Percentiles rank a stretch among this genome's conserved stretches.
These are phyloP conservation scores for Saccharomyces hybrid DNA, from an alignment of 1,139 yeast genomes.

Conservation along the genomic window DNA sequence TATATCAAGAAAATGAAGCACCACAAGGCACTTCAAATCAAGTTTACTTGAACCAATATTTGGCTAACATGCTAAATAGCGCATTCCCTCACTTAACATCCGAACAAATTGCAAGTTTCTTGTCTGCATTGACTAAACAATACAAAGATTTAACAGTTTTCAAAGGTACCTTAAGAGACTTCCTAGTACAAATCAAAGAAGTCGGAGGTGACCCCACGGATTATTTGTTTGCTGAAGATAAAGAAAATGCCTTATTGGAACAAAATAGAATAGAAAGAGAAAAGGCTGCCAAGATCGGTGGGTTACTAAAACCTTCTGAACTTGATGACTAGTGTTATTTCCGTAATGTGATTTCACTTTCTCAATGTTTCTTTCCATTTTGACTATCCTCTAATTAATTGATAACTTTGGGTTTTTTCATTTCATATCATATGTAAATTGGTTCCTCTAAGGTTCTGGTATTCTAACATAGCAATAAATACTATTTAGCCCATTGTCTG, in stretches of 20 bases:
- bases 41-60: constrained; percentile 67
- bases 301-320: constrained; percentile 89
- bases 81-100: constrained; percentile 88
- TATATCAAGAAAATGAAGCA: constrained; percentile 68
- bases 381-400: neutral
- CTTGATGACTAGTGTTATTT: constrained; percentile 54
- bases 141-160: constrained; percentile 72
- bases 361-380: neutral
- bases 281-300: constrained; percentile 83
- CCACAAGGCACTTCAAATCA: constrained; percentile 80
- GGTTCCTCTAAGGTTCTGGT: neutral
- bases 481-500: neutral
- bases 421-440: neutral
- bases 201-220: constrained; percentile 90
- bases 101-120: constrained; percentile 74
- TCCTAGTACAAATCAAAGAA: constrained; percentile 91
- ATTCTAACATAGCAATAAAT: neutral
- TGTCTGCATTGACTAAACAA: constrained; percentile 64
- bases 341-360: neutral
- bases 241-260: constrained; percentile 67
- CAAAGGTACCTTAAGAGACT: constrained; percentile 84
- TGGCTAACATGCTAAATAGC: constrained; percentile 69
- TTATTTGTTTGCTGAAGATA: constrained; percentile 90
- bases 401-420: neutral
- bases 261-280: constrained; percentile 65